phyloP scores from a whole-genome alignment of 1,284 basidiomycete genomes.

The Papiliotrema terrestris region DNA sequence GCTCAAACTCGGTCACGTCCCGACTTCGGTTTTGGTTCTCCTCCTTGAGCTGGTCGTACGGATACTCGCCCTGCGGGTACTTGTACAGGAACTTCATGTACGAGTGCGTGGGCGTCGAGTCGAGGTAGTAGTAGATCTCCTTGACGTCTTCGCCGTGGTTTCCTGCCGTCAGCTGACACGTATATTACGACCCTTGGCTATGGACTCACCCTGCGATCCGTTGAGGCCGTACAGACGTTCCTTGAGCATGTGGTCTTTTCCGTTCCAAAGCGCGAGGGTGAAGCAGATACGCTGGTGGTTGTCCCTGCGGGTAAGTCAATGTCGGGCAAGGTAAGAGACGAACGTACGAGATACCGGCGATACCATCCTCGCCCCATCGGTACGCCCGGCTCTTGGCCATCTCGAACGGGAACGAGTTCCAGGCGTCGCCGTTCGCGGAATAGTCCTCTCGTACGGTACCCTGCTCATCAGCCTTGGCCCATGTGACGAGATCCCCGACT shows the following conservation, averaged over 20 bases:
- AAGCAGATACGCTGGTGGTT: constrained; percentile 94
- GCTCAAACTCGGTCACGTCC: constrained; percentile 86
- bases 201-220: constrained; percentile 66
- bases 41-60: constrained; percentile 86
- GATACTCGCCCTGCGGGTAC: constrained; percentile 87
- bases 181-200: neutral
- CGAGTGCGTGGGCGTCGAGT: constrained; percentile 95
- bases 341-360: constrained; percentile 79
- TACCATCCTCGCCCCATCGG: constrained; percentile 97
- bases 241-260: constrained; percentile 88
- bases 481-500: constrained; percentile 36
- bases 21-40: constrained; percentile 80
- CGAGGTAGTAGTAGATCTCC: constrained; percentile 96
- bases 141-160: constrained; percentile 99
- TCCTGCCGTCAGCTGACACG: constrained; percentile 50
- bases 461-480: constrained; percentile 48
- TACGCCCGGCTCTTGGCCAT: constrained; percentile 91
- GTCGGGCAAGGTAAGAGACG: neutral
- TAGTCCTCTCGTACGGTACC: constrained; percentile 98
- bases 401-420: constrained; percentile 96
- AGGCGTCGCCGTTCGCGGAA: constrained; percentile 91
- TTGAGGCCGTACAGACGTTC: constrained; percentile 93
- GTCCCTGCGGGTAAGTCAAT: constrained; percentile 53
- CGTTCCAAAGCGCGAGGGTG: constrained; percentile 90
- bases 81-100: constrained; percentile 99